A percentile compares a stretch with the other conserved stretches of the same genome.
Conservation (phyloP, 2,329 filamentous ascomycete genomes). For the Sclerotinia subarctica region DNA sequence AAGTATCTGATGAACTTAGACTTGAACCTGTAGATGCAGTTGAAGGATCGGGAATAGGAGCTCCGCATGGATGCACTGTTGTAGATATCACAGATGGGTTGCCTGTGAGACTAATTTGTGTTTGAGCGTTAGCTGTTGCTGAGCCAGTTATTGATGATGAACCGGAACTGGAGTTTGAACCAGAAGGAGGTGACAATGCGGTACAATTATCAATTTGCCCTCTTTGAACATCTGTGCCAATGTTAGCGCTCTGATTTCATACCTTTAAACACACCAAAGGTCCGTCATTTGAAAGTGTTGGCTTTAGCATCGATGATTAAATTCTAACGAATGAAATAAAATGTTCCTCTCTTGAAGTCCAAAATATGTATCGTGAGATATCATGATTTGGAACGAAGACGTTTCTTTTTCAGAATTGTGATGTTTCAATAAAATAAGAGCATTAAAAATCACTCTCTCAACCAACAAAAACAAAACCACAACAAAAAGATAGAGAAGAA, state of each 20-base stretch:
- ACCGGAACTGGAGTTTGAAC: neutral
- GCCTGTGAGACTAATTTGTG: neutral
- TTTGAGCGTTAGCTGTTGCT: neutral
- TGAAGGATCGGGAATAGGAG: neutral
- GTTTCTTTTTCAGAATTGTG: no score
- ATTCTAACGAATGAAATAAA: no score
- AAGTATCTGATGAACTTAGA: neutral
- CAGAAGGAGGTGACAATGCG: neutral
- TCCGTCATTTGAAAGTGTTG: no score
- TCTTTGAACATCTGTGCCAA: neutral
- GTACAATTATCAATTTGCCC: neutral
- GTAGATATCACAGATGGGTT: neutral
- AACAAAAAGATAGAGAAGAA: neutral
- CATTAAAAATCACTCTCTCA: no score
- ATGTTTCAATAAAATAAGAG: no score
- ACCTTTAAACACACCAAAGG: neutral
- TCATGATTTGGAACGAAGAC: no score
- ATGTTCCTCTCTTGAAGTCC: no score
- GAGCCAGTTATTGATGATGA: neutral
- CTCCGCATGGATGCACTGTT: neutral
- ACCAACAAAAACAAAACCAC: neutral
- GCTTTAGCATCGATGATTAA: no score
- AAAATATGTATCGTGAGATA: no score
- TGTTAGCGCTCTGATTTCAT: neutral
- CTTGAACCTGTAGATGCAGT: neutral